Base-by-base conservation (phyloP, 495 filamentous ascomycete species). In the Penicillium cataractarum region DNA sequence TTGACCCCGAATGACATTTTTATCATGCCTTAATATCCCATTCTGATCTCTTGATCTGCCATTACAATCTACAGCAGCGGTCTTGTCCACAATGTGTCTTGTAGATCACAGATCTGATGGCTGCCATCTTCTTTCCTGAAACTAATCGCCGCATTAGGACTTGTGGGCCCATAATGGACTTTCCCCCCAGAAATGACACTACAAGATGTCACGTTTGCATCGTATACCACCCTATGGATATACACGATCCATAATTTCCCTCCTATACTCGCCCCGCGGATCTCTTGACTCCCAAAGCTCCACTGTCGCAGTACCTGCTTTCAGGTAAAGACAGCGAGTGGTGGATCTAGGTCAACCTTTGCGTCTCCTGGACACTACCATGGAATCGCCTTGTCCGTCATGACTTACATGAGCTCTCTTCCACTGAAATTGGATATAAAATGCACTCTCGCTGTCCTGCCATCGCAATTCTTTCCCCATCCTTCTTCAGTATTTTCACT, bases 141-240 rank as follows among this genome's bases (percentile, higher is more conserved):
- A 62, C 44, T 40, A 32, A 64, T 64, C 68, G 71, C 76, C 74
- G 74, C 74, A 73, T 73, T 67, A n/a, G 70, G 70, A 49, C 15
- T 50, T 42, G 61, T 69, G 70, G 65, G 55, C 33, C 51, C n/a
- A 15, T 12, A 35, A 4, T 52, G 22, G 35, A 26, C 46, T 39
- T 7, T 48, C 51, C 13, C 51, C 13, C 57, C 56, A 37, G 32
- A 42, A 63, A 78, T 74, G 75, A 67, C 60, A 77, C 74, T 59
- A 54, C 66, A 57, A 24, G 50, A 72, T 76, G 75, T 76, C 62
- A 78, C 76, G 71, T 71, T 74, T 63, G 57, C 61, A 64, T 65
- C 58, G 62, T n/a, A 48, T 19, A 59, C 50, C n/a, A 55, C 52
- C 58, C 59, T 29, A 61, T 32, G 31, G 32, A 59, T 51, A 57